Evolutionary conservation across 129 eudicot genomes (phyloP).

Genomic region (Chrysanthemum makinoi): DNA sequence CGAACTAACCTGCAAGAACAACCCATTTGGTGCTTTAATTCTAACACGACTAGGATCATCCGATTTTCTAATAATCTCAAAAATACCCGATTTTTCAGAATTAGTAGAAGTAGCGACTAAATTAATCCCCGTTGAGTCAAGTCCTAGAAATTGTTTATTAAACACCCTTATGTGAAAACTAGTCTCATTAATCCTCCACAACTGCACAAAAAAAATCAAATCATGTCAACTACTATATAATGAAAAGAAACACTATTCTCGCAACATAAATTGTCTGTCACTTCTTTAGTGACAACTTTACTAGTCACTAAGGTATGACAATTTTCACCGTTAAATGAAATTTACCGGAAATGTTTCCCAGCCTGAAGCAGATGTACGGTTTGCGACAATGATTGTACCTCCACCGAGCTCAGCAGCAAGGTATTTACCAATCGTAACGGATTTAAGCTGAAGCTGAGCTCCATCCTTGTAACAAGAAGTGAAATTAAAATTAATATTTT

Average conservation of each 20-base stretch:
- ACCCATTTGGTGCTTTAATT: constrained; percentile 62
- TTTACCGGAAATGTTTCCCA: constrained; percentile 78
- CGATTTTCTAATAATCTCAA: constrained; percentile 46
- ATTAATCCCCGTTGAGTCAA: constrained; percentile 26
- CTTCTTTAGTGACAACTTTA: background rate
- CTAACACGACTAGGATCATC: constrained; percentile 42
- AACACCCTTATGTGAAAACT: constrained; percentile 53
- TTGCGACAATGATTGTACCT: constrained; percentile 62
- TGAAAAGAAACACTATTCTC: background rate
- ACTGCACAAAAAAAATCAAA: constrained; percentile 27
- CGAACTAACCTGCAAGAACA: constrained; percentile 51
- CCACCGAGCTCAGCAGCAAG: constrained; percentile 78
- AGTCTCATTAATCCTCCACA: constrained; percentile 62
- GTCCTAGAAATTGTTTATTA: constrained; percentile 55
- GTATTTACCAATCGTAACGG: constrained; percentile 49
- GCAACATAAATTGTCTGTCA: too few species aligned
- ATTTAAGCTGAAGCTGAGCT: constrained; percentile 54
- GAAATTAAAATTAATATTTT: background rate
- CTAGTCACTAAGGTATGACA: background rate
- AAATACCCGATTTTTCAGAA: constrained; percentile 42
- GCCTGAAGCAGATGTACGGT: constrained; percentile 61
- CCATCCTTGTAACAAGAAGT: constrained; percentile 53
- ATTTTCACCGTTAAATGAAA: background rate
- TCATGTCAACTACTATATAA: background rate
- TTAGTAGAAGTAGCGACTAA: constrained; percentile 37